Evolutionary conservation across 306 rosid genomes (phyloP), one percentile per base, ranked within the genome.

Genomic region (Casuarina equisetifolia): DNA sequence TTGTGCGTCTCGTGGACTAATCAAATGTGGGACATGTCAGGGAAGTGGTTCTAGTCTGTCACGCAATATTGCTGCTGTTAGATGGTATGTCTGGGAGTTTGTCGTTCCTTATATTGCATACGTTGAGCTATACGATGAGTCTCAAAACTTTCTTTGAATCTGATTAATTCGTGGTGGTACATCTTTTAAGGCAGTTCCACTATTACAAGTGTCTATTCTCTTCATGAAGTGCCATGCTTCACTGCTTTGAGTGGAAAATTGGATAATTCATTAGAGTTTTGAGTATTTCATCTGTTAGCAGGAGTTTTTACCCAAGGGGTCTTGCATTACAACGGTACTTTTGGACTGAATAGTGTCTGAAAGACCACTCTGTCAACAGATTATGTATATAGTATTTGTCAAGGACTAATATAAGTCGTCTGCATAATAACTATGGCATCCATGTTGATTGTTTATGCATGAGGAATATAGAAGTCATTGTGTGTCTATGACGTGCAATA

Each of bases 1-100:
- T 62, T 95, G 97, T 78, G 96, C 89, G 81, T 92, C 99, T 73
- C 96, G 88, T 50, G 99, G 97, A 53, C 83, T 91, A 75, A 79
- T 92, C 15, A 87, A 88, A 76, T 95, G 97, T 17, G 85, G 51
- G 80, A 82, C 85, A 44, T 95, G 99, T 62, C 82, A 76, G 69
- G 91, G 88, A 55, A 84, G 86, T 50, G 97, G 99, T 61, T 95
- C 97, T 81, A 96, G 92, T 80, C 78, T 89, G 48, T 62, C 91
- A 36, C 88, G 67, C 73, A 89, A 70, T 42, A 35, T 91, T 58
- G 97, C 91, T 50, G 80, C 85, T 85, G 89, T 95, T 86, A 86
- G 62, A 84, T 95, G 99, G 97, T 95, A 86, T 76, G 97, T 82
- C 59, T 55, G 9, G 53, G 40, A 3, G 32, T 38, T 17, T 68